These are phyloP conservation scores for Vitis rupestris DNA, from an alignment of 164 flowering plant species.

Conservation along the genomic window DNA sequence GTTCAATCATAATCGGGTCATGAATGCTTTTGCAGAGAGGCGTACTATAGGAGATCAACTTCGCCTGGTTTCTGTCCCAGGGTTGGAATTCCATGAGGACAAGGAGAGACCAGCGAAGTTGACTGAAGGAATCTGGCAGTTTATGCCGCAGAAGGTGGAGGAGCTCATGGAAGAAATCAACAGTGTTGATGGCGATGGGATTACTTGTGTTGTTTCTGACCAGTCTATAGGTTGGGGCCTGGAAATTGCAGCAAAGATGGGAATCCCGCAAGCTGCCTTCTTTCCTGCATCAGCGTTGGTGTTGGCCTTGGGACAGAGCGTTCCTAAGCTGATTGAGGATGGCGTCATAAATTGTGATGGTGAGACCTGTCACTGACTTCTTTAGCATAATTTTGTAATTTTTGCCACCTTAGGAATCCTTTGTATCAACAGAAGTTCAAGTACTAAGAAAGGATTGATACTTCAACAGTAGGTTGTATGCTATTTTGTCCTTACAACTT, in stretches of 20 bases:
- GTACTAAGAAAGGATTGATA: background rate
- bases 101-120: constrained; percentile 11
- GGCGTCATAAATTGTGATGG: constrained; percentile 26
- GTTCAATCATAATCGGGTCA: constrained; percentile 4
- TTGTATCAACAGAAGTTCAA: background rate
- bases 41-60: background rate
- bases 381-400: too few species aligned
- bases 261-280: constrained; percentile 16
- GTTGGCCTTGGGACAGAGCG: constrained; percentile 16
- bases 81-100: constrained; percentile 15
- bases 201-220: constrained; percentile 31
- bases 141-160: constrained; percentile 16
- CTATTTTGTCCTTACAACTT: background rate
- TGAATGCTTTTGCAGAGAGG: background rate
- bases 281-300: constrained; percentile 21
- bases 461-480: too few species aligned
- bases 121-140: background rate
- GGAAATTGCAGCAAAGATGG: constrained; percentile 25
- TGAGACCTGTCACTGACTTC: constrained; percentile 1
- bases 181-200: constrained; percentile 10
- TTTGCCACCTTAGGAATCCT: background rate
- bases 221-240: constrained; percentile 18
- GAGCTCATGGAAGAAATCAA: constrained; percentile 17
- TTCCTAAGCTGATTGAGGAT: constrained; percentile 24
- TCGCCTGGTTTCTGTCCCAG: constrained; percentile 17